Conservation (phyloP, 163 green algal species). For the Chlorella variabilis region DNA sequence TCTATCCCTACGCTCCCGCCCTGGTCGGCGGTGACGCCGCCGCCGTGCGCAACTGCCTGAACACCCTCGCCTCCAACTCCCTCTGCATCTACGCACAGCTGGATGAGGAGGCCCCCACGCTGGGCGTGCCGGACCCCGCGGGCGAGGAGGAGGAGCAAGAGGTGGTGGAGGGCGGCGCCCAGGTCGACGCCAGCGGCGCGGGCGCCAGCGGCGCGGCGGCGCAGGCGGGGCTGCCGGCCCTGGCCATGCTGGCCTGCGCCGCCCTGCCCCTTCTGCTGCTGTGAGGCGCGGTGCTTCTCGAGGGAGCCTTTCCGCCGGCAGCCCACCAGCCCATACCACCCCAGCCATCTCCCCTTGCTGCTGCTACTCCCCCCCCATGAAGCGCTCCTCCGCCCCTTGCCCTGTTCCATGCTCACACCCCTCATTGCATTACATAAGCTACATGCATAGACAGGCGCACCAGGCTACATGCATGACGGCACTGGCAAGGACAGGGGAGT, state of each 20-base stretch:
- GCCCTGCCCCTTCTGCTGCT: background rate
- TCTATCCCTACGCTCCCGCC: slow-evolving; percentile 17
- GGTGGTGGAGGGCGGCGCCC: background rate
- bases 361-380: too few species aligned
- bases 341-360: too few species aligned
- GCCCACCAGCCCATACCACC: too few species aligned
- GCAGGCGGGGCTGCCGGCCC: background rate
- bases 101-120: too few species aligned
- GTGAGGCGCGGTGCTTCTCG: too few species aligned
- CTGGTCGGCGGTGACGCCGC: background rate
- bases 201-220: background rate
- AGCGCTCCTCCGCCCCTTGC: too few species aligned
- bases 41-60: slow-evolving; percentile 27
- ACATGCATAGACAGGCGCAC: too few species aligned
- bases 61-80: slow-evolving; percentile 26
- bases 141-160: background rate
- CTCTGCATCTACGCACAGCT: slow-evolving; percentile 29
- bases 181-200: background rate
- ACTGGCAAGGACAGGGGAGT: too few species aligned
- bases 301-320: too few species aligned
- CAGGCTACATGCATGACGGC: too few species aligned
- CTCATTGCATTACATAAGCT: too few species aligned
- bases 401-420: too few species aligned
- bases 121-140: background rate
- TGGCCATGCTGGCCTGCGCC: background rate